Percentiles rank a stretch among this genome's conserved stretches.
Evolutionary conservation across 805 yeast genomes (phyloP).

Genomic region (Cyberlindnera mycetangii): DNA sequence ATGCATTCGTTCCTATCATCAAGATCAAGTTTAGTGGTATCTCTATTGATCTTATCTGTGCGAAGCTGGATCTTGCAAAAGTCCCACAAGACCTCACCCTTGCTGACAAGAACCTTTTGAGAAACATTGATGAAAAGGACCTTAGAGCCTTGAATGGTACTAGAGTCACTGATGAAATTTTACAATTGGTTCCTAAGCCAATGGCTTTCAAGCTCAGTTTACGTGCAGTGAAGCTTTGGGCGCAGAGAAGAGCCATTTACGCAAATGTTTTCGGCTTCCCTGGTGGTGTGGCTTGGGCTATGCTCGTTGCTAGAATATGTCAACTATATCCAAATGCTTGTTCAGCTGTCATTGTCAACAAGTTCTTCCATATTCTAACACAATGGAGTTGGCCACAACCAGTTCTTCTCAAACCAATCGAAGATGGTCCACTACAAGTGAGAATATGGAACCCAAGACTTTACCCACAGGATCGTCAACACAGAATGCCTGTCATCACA

Average conservation of each 20-base stretch:
- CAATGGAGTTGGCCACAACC: slow-evolving; percentile 99
- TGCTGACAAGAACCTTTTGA: slow-evolving; percentile 78
- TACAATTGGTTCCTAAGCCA: slow-evolving; percentile 86
- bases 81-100: slow-evolving; percentile 74
- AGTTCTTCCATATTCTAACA: slow-evolving; percentile 80
- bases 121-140: slow-evolving; percentile 89
- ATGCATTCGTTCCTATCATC: slow-evolving; percentile 96
- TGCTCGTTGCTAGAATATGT: slow-evolving; percentile 97
- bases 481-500: slow-evolving; percentile 96
- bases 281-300: slow-evolving; percentile 99
- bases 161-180: slow-evolving; percentile 92
- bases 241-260: slow-evolving; percentile 89
- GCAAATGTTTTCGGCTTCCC: slow-evolving; percentile 97
- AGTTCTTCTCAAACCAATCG: slow-evolving; percentile 85
- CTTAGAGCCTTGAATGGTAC: slow-evolving; percentile 91
- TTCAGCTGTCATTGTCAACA: slow-evolving; percentile 84
- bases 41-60: slow-evolving; percentile 89
- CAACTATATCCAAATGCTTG: slow-evolving; percentile 96
- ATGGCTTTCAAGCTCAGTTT: slow-evolving; percentile 90
- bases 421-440: slow-evolving; percentile 95
- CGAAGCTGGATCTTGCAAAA: slow-evolving; percentile 77
- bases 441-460: slow-evolving; percentile 95
- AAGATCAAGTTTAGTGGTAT: slow-evolving; percentile 86
- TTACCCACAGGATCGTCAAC: slow-evolving; percentile 85
- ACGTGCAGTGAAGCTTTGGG: slow-evolving; percentile 94